A percentile compares a stretch with the other conserved stretches of the same genome.
These are phyloP conservation scores for Dendrostoma leiphaemia DNA, from an alignment of 2,329 filamentous ascomycete species.

Conservation along the genomic window DNA sequence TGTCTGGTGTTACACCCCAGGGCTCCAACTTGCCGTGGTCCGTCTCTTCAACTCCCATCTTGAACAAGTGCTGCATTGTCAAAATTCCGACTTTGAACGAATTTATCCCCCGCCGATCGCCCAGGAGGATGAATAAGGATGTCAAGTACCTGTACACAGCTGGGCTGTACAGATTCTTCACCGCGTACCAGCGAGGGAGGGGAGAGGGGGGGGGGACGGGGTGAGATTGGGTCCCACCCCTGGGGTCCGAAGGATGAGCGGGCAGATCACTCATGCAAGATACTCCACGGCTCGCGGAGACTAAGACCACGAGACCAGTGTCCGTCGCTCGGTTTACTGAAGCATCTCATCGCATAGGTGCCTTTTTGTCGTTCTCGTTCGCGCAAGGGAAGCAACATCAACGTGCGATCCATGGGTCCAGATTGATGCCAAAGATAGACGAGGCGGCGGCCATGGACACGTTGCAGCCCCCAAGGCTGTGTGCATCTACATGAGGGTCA, in stretches of 20 bases:
- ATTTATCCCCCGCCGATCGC: too few species aligned
- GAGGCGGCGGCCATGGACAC: neutral
- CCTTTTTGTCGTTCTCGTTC: too few species aligned
- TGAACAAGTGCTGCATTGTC: too few species aligned
- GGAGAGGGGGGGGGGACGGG: too few species aligned
- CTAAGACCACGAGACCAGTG: too few species aligned
- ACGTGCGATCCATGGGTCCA: neutral
- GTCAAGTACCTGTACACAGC: neutral
- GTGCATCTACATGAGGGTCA: neutral
- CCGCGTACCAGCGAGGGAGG: too few species aligned
- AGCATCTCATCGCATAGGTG: too few species aligned
- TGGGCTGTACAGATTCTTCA: neutral
- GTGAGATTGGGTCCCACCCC: neutral
- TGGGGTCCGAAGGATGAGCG: conserved; percentile 18
- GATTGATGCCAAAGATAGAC: neutral
- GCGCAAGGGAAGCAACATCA: too few species aligned
- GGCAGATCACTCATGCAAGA: conserved; percentile 17
- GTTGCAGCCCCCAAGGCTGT: neutral
- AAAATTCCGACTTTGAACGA: too few species aligned
- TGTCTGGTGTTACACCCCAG: neutral
- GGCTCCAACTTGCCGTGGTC: too few species aligned
- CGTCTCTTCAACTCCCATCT: too few species aligned
- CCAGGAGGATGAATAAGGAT: neutral
- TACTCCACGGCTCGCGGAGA: neutral
- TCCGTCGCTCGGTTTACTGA: neutral